Conservation (phyloP, 2,329 filamentous ascomycete species). For the Aspergillus melleus region DNA sequence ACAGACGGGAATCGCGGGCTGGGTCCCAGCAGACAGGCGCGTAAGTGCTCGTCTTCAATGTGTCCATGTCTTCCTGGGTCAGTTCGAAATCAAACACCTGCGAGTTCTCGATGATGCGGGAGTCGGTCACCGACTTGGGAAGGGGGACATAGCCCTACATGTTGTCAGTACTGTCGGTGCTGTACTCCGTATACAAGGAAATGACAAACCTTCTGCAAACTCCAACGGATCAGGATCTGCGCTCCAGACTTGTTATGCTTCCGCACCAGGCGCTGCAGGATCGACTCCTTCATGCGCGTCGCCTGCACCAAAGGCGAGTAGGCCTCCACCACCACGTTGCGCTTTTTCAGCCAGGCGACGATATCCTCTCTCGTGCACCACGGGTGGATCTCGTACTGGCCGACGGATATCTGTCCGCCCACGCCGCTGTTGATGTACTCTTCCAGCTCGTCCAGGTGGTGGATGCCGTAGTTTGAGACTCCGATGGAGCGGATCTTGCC, state of each 20-base stretch:
- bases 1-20: conserved; percentile 28
- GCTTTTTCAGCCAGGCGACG: conserved; percentile 69
- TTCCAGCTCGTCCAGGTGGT: conserved; percentile 43
- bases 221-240: conserved; percentile 63
- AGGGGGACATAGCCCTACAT: conserved; percentile 60
- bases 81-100: conserved; percentile 62
- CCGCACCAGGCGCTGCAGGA: conserved; percentile 52
- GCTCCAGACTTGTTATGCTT: conserved; percentile 60
- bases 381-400: conserved; percentile 87
- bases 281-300: conserved; percentile 52
- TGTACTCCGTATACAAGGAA: neutral
- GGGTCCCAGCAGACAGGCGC: conserved; percentile 62
- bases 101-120: conserved; percentile 61
- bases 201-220: conserved; percentile 54
- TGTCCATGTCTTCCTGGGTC: conserved; percentile 58
- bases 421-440: conserved; percentile 39
- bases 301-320: conserved; percentile 51
- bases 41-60: conserved; percentile 56
- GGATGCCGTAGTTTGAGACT: conserved; percentile 43
- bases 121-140: conserved; percentile 62
- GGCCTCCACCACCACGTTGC: conserved; percentile 62
- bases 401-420: conserved; percentile 73
- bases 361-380: conserved; percentile 83
- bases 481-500: conserved; percentile 43
- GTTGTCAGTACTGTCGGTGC: neutral